Base-by-base conservation (phyloP, 768 basidiomycete genomes). In the Phanerochaete sordida region DNA sequence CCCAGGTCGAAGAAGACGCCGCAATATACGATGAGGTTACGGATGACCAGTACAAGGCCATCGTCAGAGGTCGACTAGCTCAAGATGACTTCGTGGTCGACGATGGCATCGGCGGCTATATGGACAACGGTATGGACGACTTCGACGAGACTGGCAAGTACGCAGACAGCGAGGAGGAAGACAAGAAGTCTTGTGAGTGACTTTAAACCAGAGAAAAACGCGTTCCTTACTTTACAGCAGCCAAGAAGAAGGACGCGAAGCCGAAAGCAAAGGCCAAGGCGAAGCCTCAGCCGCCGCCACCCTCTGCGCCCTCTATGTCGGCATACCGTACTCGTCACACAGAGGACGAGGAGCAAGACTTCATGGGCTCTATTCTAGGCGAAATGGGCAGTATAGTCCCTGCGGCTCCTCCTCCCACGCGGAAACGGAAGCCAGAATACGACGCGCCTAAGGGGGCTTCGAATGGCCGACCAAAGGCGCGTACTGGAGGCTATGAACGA, bases 41-140 rank as follows among this genome's bases (percentile, higher is more conserved):
- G 0, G 95, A 97, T 57, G 91, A 91, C 11, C 87, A 94, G 65
- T 99, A 98, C 73, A 84, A 82, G 65, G 78, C 81, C 21, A 90
- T 99, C 57, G 97, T 99, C 4, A 83, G 82, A 57, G 86, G 87
- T 0, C 81, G 97, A 19, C 79, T 97, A 7, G 87, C 91, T 60
- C 77, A 79, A 65, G 94, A 98, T 64, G 97, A 99, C 72, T 99
- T 99, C 62, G 92, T 98, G 21, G 88, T 90, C 37, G 97, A 98
- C 68, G 97, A 98, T 75, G 94, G 94, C 27, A 83, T 89, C 0
- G 82, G 79, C 15, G 97, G 93, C 5, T 98, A 99, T 67, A 87
- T 89, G 71, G 97, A 99, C 76, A 93, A 97, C 69, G 97, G 97
- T 4, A 88, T 94, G 86, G 97, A 98, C 60, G 95, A 96, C 68